Evolutionary conservation across 768 basidiomycete genomes (phyloP).

Genomic region (Lentinula guzmanii): DNA sequence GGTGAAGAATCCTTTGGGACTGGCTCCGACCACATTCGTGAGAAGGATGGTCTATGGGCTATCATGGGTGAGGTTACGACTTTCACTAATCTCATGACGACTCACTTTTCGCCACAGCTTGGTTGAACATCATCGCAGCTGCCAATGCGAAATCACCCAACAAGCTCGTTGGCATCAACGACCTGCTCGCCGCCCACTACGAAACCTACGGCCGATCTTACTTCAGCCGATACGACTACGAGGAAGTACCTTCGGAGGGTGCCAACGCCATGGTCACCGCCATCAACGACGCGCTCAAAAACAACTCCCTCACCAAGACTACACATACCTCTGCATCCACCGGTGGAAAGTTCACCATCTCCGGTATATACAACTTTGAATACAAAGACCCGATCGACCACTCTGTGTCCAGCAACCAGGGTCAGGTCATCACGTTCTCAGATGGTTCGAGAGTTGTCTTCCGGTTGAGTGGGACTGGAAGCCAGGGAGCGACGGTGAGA

Average conservation of each 20-base stretch:
- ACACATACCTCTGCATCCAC: conserved; percentile 63
- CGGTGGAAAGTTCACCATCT: conserved; percentile 68
- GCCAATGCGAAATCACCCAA: conserved; percentile 72
- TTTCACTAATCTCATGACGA: conserved; percentile 6
- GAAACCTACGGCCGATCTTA: conserved; percentile 91
- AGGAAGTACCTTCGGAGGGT: conserved; percentile 89
- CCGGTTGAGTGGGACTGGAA: conserved; percentile 93
- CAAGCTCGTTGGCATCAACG: conserved; percentile 84
- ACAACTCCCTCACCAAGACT: conserved; percentile 62
- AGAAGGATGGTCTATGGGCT: conserved; percentile 99
- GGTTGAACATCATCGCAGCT: conserved; percentile 95
- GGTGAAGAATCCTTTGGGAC: conserved; percentile 99
- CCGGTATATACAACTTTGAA: conserved; percentile 78
- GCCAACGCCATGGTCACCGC: conserved; percentile 81
- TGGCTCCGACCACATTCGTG: conserved; percentile 99
- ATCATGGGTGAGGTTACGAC: conserved; percentile 64
- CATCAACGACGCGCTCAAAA: conserved; percentile 66
- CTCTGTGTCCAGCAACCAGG: conserved; percentile 91
- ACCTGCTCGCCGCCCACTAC: conserved; percentile 85
- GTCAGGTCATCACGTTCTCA: conserved; percentile 84
- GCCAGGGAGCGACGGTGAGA: conserved; percentile 92
- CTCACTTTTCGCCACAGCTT: conserved; percentile 48
- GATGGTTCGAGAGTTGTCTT: conserved; percentile 96
- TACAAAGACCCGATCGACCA: conserved; percentile 99
- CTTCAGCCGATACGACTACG: conserved; percentile 99